Evolutionary conservation across 1,139 yeast genomes (phyloP).

Genomic region (Nadsonia starkeyi-henricii): DNA sequence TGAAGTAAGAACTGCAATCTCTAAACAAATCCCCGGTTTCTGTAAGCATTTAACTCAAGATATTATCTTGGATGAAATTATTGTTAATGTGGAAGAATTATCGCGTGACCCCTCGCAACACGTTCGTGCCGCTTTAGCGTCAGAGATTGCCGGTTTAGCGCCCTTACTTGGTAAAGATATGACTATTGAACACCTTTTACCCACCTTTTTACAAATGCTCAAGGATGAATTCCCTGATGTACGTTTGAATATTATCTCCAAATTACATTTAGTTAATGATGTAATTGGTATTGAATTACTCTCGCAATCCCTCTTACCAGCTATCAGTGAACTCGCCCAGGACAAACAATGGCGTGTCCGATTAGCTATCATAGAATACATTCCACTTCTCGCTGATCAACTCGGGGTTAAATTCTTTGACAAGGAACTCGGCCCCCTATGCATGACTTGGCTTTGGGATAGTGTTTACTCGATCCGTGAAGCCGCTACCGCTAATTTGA

Average conservation of each 20-base stretch:
- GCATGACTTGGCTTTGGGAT: constrained; percentile 97
- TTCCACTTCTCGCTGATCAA: constrained; percentile 92
- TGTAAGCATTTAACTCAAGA: constrained; percentile 30
- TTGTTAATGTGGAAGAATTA: constrained; percentile 73
- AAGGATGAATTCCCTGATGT: constrained; percentile 97
- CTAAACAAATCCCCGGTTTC: constrained; percentile 81
- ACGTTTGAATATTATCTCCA: constrained; percentile 82
- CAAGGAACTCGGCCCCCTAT: constrained; percentile 75
- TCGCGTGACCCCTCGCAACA: constrained; percentile 86
- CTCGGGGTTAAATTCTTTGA: constrained; percentile 88
- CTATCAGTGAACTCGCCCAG: constrained; percentile 89
- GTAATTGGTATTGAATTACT: constrained; percentile 85
- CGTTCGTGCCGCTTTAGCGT: constrained; percentile 86
- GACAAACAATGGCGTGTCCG: constrained; percentile 98
- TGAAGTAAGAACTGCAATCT: constrained; percentile 88
- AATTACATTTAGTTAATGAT: constrained; percentile 80
- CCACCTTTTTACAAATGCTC: constrained; percentile 83
- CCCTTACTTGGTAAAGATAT: constrained; percentile 76
- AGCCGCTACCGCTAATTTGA: constrained; percentile 81
- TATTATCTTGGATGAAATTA: constrained; percentile 50
- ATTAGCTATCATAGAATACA: constrained; percentile 90
- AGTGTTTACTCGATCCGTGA: constrained; percentile 92
- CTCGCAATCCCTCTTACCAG: constrained; percentile 82
- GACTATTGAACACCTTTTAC: constrained; percentile 71
- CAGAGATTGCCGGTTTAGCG: constrained; percentile 75